Evolutionary conservation across 805 yeast genomes (phyloP), one percentile per base, ranked within the genome.

Genomic region (Barnettozyma populi): DNA sequence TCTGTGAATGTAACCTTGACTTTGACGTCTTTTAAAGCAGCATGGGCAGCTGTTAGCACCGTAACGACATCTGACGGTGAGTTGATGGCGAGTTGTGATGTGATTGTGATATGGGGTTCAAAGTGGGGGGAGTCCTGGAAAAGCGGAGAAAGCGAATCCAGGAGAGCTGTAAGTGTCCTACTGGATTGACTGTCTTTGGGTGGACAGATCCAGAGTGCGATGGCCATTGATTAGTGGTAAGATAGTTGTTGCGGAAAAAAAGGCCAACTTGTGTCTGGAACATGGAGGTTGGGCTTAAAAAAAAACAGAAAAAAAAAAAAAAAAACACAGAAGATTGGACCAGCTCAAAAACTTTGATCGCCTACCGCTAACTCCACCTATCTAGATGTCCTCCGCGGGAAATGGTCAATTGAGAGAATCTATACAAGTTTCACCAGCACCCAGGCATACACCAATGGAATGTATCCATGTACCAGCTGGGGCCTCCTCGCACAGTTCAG

Each of bases 151-250:
- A 86, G 63, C 9, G 89, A 81, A n/a, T 75, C 68, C 63, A 83
- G 82, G 34, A 84, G 68, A 18, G 84, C 76, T 13, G 69, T 66
- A 20, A 86, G 63, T 42, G 79, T 77, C 43, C 82, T 86, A 56
- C 76, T 63, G 20, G 82, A 66, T 31, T 74, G 73, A 5, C 82
- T 65, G 41, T 74, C 75, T 18, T 68, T 69, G 46, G 70, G 76
- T 2, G 95, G 95, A 61, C 83, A 80, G 39, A 84, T 79, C 95
- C 95, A 86, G 44, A 86, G 70, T 48, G 94, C 81, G 43, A 81
- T 47, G 29, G 41, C 50, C 42, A 39, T 39, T 25, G 31, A 13
- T n/a, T 13, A 19, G 25, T 19, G 19, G 5, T 7, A 11, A 19
- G 11, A 6, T 5, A 36, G 25, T 20, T 37, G 41, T 23, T 21